Evolutionary conservation across 1,284 basidiomycete species (phyloP).

Genomic region (Tilletia horrida): DNA sequence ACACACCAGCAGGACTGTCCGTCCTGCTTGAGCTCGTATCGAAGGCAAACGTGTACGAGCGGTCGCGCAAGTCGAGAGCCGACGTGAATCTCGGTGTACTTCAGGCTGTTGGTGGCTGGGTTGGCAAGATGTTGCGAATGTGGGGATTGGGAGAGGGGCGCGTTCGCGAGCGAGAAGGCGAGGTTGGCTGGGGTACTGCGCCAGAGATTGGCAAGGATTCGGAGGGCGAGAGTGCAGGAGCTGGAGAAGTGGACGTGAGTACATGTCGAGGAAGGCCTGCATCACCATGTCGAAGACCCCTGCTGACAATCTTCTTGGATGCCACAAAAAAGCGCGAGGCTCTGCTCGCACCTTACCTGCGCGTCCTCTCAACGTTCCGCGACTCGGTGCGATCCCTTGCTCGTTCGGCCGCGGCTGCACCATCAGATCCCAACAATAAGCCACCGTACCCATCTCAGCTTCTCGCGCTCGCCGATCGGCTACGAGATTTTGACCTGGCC

Average conservation of each 20-base stretch:
- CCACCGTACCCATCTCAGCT: constrained; percentile 31
- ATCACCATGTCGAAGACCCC: no score
- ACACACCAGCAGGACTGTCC: constrained; percentile 80
- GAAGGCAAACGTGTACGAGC: constrained; percentile 83
- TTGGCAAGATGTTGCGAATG: constrained; percentile 84
- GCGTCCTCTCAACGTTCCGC: constrained; percentile 81
- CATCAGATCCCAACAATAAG: neutral
- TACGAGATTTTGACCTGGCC: constrained; percentile 85
- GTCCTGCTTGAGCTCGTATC: constrained; percentile 78
- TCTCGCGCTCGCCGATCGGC: constrained; percentile 63
- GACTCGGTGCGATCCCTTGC: constrained; percentile 81
- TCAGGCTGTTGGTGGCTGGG: constrained; percentile 74
- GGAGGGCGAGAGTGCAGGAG: constrained; percentile 23
- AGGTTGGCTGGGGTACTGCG: constrained; percentile 46
- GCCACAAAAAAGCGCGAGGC: constrained; percentile 80
- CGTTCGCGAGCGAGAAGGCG: constrained; percentile 24
- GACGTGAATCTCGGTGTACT: constrained; percentile 69
- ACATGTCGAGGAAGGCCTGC: no score
- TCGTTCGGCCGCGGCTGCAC: constrained; percentile 58
- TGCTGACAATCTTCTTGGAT: no score
- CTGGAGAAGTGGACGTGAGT: constrained; percentile 22
- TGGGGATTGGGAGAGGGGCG: constrained; percentile 85
- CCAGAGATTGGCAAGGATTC: constrained; percentile 21
- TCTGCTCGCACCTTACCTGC: constrained; percentile 82
- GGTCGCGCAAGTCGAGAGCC: constrained; percentile 43